phyloP scores from a whole-genome alignment of 2,329 filamentous ascomycete genomes.

The Biscogniauxia sp. region DNA sequence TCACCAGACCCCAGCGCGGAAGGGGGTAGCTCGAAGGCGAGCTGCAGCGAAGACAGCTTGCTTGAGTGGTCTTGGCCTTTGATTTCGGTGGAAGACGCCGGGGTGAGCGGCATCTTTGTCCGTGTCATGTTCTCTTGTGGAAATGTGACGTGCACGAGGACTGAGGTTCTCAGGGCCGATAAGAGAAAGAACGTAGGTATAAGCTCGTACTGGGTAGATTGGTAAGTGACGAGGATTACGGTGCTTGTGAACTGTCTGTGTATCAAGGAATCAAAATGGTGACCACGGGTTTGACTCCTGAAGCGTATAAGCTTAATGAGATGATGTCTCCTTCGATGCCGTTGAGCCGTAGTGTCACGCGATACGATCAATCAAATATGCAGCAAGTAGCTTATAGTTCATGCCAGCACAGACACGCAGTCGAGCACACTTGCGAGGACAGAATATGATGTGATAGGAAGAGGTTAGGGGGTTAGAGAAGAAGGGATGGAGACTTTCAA shows the following conservation, averaged over 20 bases:
- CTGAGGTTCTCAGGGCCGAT: neutral
- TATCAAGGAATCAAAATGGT: no score
- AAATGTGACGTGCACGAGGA: neutral
- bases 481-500: neutral
- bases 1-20: slow-evolving; percentile 59
- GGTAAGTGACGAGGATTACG: slow-evolving; percentile 1
- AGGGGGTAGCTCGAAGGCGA: slow-evolving; percentile 73
- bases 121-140: slow-evolving; percentile 56
- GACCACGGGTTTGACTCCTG: no score
- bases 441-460: neutral
- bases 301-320: neutral
- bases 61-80: slow-evolving; percentile 66
- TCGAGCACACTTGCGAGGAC: no score
- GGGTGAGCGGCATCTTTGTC: slow-evolving; percentile 68
- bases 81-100: slow-evolving; percentile 77
- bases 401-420: no score
- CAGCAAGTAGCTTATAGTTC: neutral
- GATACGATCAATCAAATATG: slow-evolving; percentile 3
- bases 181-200: neutral
- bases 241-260: neutral
- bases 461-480: slow-evolving; percentile 1
- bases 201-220: neutral
- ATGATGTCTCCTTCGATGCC: neutral
- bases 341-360: slow-evolving; percentile 13
- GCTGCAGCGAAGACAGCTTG: slow-evolving; percentile 59